Evolutionary conservation across 2,329 filamentous ascomycete genomes (phyloP).

Genomic region (Fulvia fulva): DNA sequence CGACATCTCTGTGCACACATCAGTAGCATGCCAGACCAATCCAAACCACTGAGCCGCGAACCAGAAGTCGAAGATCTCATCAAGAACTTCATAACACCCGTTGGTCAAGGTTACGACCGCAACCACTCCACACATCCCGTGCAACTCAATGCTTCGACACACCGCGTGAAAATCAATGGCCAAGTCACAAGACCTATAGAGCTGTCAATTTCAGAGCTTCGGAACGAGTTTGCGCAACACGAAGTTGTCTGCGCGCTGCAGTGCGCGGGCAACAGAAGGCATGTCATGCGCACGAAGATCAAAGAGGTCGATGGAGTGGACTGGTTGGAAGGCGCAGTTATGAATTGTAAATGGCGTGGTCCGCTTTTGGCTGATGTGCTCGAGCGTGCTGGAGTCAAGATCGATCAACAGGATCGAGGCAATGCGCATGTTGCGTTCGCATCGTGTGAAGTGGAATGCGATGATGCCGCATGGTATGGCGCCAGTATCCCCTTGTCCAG

Average conservation of each 20-base stretch:
- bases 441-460: conserved; percentile 49
- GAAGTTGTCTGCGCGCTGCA: conserved; percentile 55
- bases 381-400: conserved; percentile 40
- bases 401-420: conserved; percentile 28
- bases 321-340: conserved; percentile 58
- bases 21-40: background rate
- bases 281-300: conserved; percentile 57
- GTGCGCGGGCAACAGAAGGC: conserved; percentile 58
- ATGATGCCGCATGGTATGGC: conserved; percentile 59
- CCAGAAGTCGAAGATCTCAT: conserved; percentile 44
- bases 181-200: conserved; percentile 43
- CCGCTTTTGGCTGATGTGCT: conserved; percentile 53
- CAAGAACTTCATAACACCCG: conserved; percentile 48
- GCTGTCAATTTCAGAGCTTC: conserved; percentile 47
- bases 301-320: conserved; percentile 59
- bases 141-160: conserved; percentile 26
- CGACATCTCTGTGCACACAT: no score
- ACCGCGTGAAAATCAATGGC: conserved; percentile 49
- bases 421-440: conserved; percentile 54
- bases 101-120: conserved; percentile 50
- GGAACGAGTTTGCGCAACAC: conserved; percentile 48
- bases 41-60: conserved; percentile 47
- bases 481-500: conserved; percentile 50
- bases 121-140: conserved; percentile 28
- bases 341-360: conserved; percentile 57